Evolutionary conservation across 768 basidiomycete genomes (phyloP), one percentile per base, ranked within the genome.

Genomic region (Auriculariales sp.): DNA sequence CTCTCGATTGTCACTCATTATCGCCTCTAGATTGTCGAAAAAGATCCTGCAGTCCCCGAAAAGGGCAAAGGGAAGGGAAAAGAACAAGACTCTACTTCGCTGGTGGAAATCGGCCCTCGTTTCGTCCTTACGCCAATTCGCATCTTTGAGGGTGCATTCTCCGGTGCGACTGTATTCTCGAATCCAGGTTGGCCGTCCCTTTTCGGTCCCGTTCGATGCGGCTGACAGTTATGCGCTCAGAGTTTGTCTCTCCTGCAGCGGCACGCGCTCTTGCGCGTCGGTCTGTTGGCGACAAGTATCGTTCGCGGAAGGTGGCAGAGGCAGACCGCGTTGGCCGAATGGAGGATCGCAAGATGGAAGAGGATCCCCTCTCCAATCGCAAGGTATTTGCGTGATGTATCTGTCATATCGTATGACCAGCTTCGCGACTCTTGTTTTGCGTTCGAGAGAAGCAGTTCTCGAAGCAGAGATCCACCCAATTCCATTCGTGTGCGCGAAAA

Each of bases 61-160:
- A 44, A 44, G 22, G 17, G 7, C 19, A 44, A 44, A 44, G 19
- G 14, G 83, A 89, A 57, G 87, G 90, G 1, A 84, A 83, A 57
- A 86, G 82, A 5, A 81, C 90, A 3, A 81, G 88, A 2, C 79
- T 85, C 51, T 12, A 91, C 77, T 48, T 79, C 87, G n/a, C 74
- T 99, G 19, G 78, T 93, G 17, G 95, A 98, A 68, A 98, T 99
- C 55, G 95, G 95, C 11, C 95, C 95, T 10, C 80, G 95, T 39
- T 95, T 98, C 64, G 95, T 98, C 45, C 71, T 99, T 47, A 94
- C 91, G 30, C 95, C 95, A 9, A 97, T 99, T 58, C 81, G 91
- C 49, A 93, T 99, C 52, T 99, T 99, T 61, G 95, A 99, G 64
- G 95, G 95, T 9, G 90, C 92, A 2, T 98, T 99, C 68, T 76